Evolutionary conservation across 148 eudicot species (phyloP).

Genomic region (Cornus suecica): DNA sequence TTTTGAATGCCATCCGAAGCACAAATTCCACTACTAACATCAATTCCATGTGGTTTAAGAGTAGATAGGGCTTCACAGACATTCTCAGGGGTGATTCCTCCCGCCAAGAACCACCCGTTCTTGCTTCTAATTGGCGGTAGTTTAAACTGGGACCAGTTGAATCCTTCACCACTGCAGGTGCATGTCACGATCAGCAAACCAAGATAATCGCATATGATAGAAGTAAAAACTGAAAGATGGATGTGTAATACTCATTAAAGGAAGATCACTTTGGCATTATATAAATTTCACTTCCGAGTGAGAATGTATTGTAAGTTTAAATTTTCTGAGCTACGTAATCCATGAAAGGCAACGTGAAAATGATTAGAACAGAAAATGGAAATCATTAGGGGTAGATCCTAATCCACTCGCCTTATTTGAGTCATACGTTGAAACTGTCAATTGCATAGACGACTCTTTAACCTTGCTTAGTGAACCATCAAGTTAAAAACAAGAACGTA

Average conservation of each 20-base stretch:
- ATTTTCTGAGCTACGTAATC: background rate
- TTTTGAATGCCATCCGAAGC: conserved; percentile 68
- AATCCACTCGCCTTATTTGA: no score
- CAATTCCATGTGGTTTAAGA: conserved; percentile 73
- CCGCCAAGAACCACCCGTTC: conserved; percentile 88
- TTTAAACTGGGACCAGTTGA: conserved; percentile 71
- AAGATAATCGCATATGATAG: background rate
- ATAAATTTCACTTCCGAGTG: background rate
- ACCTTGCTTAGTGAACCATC: no score
- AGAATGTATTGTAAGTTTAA: background rate
- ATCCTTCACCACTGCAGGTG: conserved; percentile 78
- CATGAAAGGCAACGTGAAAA: background rate
- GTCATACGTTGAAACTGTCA: no score
- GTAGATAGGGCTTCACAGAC: conserved; percentile 58
- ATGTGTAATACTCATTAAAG: background rate
- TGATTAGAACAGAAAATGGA: background rate
- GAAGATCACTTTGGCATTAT: background rate
- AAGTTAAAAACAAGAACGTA: no score
- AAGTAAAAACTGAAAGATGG: background rate
- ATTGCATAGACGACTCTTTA: no score
- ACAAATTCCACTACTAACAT: conserved; percentile 94
- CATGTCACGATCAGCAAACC: background rate
- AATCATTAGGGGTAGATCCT: background rate
- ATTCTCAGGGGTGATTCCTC: conserved; percentile 75
- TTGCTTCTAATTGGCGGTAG: conserved; percentile 65